Evolutionary conservation across 345 rosid genomes (phyloP).

Genomic region (Melastoma malabathricum): DNA sequence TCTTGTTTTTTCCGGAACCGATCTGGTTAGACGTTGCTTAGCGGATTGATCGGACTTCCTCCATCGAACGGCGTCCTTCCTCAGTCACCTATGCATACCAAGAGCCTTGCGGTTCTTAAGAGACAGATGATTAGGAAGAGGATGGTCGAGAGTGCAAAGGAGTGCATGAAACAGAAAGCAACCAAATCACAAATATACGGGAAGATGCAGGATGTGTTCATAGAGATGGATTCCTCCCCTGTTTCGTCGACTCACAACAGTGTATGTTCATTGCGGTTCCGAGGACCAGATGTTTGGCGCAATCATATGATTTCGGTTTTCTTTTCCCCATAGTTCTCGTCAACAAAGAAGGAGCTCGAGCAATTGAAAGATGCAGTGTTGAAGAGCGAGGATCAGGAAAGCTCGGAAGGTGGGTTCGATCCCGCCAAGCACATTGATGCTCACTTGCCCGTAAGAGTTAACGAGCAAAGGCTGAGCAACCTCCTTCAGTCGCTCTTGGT

Average conservation of each 20-base stretch:
- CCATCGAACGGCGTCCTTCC: slow-evolving; percentile 36
- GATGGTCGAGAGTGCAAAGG: slow-evolving; percentile 23
- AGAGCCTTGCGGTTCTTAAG: slow-evolving; percentile 26
- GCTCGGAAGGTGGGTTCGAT: slow-evolving; percentile 6
- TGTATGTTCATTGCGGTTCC: no score
- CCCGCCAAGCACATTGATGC: slow-evolving; percentile 21
- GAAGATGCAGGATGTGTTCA: slow-evolving; percentile 22
- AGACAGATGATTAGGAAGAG: slow-evolving; percentile 21
- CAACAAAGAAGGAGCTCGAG: slow-evolving; percentile 14
- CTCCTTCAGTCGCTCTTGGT: slow-evolving; percentile 61
- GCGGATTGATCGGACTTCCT: slow-evolving; percentile 30
- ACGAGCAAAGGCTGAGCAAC: slow-evolving; percentile 79
- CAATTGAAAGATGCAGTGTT: slow-evolving; percentile 20
- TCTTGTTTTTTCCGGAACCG: no score
- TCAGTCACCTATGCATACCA: slow-evolving; percentile 34
- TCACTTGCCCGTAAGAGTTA: slow-evolving; percentile 20
- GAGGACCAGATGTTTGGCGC: no score
- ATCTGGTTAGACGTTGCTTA: slow-evolving; percentile 25
- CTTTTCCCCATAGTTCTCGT: no score
- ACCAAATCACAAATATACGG: slow-evolving; percentile 21
- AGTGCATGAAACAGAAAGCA: slow-evolving; percentile 15
- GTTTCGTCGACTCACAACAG: slow-evolving; percentile 2
- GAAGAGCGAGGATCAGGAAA: slow-evolving; percentile 7
- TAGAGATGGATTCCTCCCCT: slow-evolving; percentile 16
- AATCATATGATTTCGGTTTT: no score